Percentiles rank a stretch among this genome's conserved stretches.
Conservation (phyloP, 2,329 filamentous ascomycete genomes). For the Clarireedia sp. region DNA sequence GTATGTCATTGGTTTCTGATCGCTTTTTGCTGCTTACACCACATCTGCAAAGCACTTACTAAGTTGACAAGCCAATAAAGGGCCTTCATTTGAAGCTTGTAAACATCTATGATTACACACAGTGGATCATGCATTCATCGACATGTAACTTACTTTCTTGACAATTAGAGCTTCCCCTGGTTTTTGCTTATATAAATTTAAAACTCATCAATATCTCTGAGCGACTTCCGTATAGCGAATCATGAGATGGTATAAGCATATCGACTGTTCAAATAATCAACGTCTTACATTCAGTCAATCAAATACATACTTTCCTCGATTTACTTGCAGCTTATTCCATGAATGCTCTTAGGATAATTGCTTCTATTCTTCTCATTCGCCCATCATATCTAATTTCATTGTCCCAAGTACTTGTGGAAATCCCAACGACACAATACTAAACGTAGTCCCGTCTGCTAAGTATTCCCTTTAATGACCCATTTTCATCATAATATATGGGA, state of each 20-base stretch:
- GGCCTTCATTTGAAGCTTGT: neutral
- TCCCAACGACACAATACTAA: neutral
- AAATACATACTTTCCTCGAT: too few species aligned
- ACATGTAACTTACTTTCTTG: too few species aligned
- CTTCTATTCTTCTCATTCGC: neutral
- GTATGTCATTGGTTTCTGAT: conserved; percentile 2
- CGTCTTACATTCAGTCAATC: too few species aligned
- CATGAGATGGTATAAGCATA: too few species aligned
- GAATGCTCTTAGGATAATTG: neutral
- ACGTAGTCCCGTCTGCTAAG: neutral
- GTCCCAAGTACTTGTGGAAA: too few species aligned
- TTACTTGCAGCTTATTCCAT: too few species aligned
- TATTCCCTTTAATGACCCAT: conserved; percentile 20
- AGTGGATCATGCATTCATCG: neutral
- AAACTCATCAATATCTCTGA: too few species aligned
- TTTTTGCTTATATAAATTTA: too few species aligned
- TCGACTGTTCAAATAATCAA: too few species aligned
- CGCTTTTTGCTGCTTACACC: conserved; percentile 3
- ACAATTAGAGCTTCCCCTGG: too few species aligned
- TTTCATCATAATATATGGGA: conserved; percentile 92
- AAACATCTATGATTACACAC: neutral
- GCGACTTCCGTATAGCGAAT: too few species aligned
- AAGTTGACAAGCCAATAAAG: conserved; percentile 1
- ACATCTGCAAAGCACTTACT: conserved; percentile 4
- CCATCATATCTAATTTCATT: neutral